Conservation (phyloP, 345 rosid genomes). For the Theobroma cacao region DNA sequence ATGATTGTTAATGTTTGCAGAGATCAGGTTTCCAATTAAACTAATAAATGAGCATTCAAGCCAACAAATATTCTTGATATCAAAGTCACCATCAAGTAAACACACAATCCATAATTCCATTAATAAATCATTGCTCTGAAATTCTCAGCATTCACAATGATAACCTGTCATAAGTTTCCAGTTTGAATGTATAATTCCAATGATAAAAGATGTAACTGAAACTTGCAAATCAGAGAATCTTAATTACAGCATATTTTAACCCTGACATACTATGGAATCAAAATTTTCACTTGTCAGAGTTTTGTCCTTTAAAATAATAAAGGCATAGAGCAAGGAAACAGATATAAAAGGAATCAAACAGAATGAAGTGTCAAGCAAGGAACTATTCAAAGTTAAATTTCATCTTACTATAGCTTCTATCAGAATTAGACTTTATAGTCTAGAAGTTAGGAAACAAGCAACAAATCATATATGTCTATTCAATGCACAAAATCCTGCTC, state of each 20-base stretch:
- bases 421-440: neutral
- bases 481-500: conserved; percentile 3
- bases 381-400: neutral
- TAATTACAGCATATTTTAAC: neutral
- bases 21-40: neutral
- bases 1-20: neutral
- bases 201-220: neutral
- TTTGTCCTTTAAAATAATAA: neutral
- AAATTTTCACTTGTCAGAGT: neutral
- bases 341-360: neutral
- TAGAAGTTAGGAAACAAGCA: neutral
- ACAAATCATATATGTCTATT: neutral
- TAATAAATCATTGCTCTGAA: neutral
- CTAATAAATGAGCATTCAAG: neutral
- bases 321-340: neutral
- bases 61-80: neutral
- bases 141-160: neutral
- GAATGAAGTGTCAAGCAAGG: neutral
- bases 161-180: neutral
- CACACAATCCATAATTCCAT: neutral
- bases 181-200: neutral
- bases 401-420: neutral
- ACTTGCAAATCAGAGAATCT: neutral
- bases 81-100: neutral
- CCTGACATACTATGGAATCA: neutral